Conservation (phyloP, 1,139 yeast species). For the Starmera stellimalicola region DNA sequence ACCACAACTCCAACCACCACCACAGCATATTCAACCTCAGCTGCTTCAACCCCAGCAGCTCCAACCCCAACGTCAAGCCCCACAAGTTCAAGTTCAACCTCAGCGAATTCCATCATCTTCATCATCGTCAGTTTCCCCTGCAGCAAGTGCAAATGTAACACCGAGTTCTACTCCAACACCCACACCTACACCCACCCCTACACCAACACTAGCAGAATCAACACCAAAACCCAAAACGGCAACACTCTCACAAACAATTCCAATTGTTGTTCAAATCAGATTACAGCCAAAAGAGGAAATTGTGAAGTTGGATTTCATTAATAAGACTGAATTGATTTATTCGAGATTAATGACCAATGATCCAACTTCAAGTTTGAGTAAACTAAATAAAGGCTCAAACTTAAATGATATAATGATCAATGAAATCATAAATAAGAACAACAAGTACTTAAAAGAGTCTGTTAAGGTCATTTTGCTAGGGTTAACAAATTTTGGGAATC, state of each 20-base stretch:
- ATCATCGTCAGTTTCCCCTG: not conserved
- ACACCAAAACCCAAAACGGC: constrained; percentile 1
- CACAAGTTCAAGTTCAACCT: not conserved
- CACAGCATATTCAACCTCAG: constrained; percentile 1
- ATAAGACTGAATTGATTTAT: constrained; percentile 25
- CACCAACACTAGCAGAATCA: not conserved
- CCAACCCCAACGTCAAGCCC: not conserved
- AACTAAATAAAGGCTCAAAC: constrained; percentile 14
- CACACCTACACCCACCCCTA: not conserved
- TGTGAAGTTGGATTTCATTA: constrained; percentile 30
- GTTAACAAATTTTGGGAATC: constrained; percentile 29
- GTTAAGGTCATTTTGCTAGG: constrained; percentile 26
- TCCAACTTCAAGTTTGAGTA: constrained; percentile 14
- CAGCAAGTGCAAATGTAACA: not conserved
- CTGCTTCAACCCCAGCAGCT: constrained; percentile 1
- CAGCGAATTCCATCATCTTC: too few species aligned
- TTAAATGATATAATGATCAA: constrained; percentile 28
- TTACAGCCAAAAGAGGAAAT: constrained; percentile 24
- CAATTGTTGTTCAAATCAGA: constrained; percentile 1
- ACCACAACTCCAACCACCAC: constrained; percentile 2
- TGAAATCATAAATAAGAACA: constrained; percentile 32
- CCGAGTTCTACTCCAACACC: not conserved
- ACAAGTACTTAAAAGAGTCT: constrained; percentile 26
- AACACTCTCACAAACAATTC: not conserved
- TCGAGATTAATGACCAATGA: constrained; percentile 8